Conservation (phyloP, 2,329 filamentous ascomycete genomes). For the Colletotrichum sp. region DNA sequence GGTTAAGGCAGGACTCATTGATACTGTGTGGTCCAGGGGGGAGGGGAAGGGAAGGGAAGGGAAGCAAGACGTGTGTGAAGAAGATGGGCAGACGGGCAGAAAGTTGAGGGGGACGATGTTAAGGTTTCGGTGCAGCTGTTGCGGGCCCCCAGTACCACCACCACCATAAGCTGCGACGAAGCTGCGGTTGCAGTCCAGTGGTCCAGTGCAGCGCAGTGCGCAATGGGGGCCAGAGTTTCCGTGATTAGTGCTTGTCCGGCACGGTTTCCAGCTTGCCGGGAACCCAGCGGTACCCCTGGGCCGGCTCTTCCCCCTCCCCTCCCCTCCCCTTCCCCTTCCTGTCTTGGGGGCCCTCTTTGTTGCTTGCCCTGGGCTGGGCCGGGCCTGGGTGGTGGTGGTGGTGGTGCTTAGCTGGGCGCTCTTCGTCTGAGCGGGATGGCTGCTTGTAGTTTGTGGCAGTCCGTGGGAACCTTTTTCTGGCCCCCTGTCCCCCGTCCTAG, state of each 20-base stretch:
- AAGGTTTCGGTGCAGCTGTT: not conserved
- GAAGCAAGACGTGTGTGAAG: not conserved
- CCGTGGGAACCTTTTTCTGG: not conserved
- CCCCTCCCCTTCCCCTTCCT: not conserved
- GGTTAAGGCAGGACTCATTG: not conserved
- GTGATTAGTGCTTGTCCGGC: constrained; percentile 17
- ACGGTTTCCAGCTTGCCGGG: constrained; percentile 14
- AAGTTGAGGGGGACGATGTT: not conserved
- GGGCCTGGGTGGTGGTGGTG: not conserved
- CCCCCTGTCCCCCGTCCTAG: not conserved
- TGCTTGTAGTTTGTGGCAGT: not conserved
- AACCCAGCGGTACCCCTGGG: constrained; percentile 1
- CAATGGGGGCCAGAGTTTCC: constrained; percentile 4
- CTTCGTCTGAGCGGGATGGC: not conserved
- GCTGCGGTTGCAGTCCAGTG: not conserved
- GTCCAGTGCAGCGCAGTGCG: not conserved
- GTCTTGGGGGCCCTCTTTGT: not conserved
- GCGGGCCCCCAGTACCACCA: not conserved
- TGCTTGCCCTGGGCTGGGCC: not conserved
- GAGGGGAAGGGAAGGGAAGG: not conserved
- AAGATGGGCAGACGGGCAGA: not conserved
- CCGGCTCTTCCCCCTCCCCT: not conserved
- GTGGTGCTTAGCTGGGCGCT: not conserved
- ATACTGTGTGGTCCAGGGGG: not conserved
- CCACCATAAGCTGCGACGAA: not conserved